Conservation (phyloP, 352 stramenopile species). For the Saprolegnia parasitica region DNA sequence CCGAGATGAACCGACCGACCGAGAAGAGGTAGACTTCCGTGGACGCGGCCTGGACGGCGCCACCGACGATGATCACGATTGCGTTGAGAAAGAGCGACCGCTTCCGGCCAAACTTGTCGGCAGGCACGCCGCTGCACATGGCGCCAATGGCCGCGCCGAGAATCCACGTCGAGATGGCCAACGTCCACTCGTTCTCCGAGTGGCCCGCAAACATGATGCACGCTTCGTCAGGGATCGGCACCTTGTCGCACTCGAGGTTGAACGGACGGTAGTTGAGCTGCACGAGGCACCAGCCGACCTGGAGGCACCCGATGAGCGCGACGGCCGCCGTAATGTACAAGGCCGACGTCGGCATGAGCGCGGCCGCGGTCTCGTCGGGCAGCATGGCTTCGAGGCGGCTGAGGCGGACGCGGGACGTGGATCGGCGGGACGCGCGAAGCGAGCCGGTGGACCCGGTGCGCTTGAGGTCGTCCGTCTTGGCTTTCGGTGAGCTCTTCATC, state of each 20-base stretch:
- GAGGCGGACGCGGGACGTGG: slow-evolving; percentile 15
- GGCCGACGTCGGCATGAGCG: slow-evolving; percentile 22
- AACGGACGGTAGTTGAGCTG: slow-evolving; percentile 67
- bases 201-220: slow-evolving; percentile 45
- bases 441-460: no score
- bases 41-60: slow-evolving; percentile 32
- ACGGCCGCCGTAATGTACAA: slow-evolving; percentile 51
- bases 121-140: slow-evolving; percentile 33
- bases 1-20: slow-evolving; percentile 38
- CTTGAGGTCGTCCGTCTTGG: no score
- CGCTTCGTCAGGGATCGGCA: slow-evolving; percentile 32
- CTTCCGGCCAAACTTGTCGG: slow-evolving; percentile 38
- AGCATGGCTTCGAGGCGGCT: slow-evolving; percentile 27
- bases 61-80: slow-evolving; percentile 39
- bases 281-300: slow-evolving; percentile 53
- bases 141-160: slow-evolving; percentile 43
- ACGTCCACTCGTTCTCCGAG: slow-evolving; percentile 38
- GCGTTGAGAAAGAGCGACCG: slow-evolving; percentile 35
- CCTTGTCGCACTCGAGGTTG: slow-evolving; percentile 43
- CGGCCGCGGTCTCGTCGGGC: slow-evolving; percentile 22
- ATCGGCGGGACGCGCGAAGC: slow-evolving; percentile 16
- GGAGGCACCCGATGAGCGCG: slow-evolving; percentile 43
- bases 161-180: slow-evolving; percentile 42
- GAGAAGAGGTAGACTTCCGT: slow-evolving; percentile 38
- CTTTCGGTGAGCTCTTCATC: no score